Percentiles rank a stretch among this genome's conserved stretches.
phyloP scores from a whole-genome alignment of 129 eudicot species.

The Ambrosia trifida region DNA sequence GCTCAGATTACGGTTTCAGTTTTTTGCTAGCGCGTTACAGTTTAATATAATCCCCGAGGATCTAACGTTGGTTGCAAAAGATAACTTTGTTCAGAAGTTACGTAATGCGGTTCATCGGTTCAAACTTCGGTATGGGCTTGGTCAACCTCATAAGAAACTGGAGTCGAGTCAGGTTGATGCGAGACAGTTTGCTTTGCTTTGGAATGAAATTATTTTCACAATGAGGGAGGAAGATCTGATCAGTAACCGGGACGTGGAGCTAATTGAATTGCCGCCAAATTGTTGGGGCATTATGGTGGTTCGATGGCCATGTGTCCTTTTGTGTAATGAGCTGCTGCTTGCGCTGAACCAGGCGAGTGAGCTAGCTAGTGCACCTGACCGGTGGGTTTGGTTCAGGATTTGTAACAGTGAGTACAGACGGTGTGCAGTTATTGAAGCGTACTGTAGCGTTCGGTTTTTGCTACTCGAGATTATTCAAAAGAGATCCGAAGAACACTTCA shows the following conservation, averaged over 20 bases:
- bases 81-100: conserved; percentile 53
- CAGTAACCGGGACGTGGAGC: conserved; percentile 71
- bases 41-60: conserved; percentile 85
- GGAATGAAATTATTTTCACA: conserved; percentile 78
- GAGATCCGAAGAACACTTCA: conserved; percentile 64
- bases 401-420: conserved; percentile 86
- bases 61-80: conserved; percentile 44
- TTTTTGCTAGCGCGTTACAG: conserved; percentile 88
- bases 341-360: conserved; percentile 75
- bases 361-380: conserved; percentile 54
- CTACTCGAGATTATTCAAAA: conserved; percentile 55
- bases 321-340: conserved; percentile 80
- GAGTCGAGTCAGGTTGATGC: conserved; percentile 88
- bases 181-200: conserved; percentile 73
- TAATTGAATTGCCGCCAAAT: conserved; percentile 73
- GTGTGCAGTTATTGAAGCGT: conserved; percentile 85
- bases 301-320: conserved; percentile 90
- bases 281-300: conserved; percentile 88
- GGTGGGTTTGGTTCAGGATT: conserved; percentile 75
- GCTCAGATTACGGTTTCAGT: conserved; percentile 84
- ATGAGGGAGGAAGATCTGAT: conserved; percentile 88
- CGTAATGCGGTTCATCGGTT: conserved; percentile 66
- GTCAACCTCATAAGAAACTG: conserved; percentile 70
- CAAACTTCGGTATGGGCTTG: conserved; percentile 86
- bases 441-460: conserved; percentile 70